Conservation (phyloP, 257 asterid genomes). For the Fraxinus americana region DNA sequence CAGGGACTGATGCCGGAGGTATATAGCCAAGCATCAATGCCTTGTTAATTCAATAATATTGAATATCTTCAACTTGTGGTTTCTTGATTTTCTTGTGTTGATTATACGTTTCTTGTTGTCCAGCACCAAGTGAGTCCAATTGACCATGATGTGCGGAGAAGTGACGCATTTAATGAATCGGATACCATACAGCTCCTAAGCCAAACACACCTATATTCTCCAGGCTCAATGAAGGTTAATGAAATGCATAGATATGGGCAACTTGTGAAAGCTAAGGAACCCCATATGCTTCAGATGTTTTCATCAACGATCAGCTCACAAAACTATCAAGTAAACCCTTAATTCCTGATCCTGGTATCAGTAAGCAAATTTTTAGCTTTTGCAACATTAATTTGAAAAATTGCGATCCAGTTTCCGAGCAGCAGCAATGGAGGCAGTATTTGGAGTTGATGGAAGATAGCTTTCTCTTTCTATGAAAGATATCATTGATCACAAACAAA, state of each 20-base stretch:
- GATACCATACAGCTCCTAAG: conserved; percentile 65
- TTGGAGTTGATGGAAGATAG: conserved; percentile 37
- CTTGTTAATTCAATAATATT: neutral
- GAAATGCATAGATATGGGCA: conserved; percentile 49
- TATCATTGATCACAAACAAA: conserved; percentile 46
- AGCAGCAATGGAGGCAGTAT: conserved; percentile 47
- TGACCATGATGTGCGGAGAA: conserved; percentile 30
- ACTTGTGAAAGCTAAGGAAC: conserved; percentile 33
- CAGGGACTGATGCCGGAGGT: conserved; percentile 61
- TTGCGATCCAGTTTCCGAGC: conserved; percentile 48
- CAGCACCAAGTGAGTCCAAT: conserved; percentile 24
- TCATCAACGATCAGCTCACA: conserved; percentile 33
- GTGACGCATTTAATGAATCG: conserved; percentile 50
- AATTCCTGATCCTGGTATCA: neutral
- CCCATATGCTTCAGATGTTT: conserved; percentile 46
- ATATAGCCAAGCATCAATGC: neutral
- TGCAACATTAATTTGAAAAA: neutral
- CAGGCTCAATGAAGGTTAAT: conserved; percentile 35
- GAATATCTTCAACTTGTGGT: neutral
- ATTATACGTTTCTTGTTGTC: neutral
- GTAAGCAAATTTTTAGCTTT: neutral
- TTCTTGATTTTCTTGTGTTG: neutral
- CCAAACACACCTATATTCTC: conserved; percentile 64
- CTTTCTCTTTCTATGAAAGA: conserved; percentile 33
- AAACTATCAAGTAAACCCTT: conserved; percentile 42